A percentile compares a stretch with the other conserved stretches of the same genome.
phyloP scores from a whole-genome alignment of 1,284 basidiomycete genomes.

The Kwoniella shivajii region DNA sequence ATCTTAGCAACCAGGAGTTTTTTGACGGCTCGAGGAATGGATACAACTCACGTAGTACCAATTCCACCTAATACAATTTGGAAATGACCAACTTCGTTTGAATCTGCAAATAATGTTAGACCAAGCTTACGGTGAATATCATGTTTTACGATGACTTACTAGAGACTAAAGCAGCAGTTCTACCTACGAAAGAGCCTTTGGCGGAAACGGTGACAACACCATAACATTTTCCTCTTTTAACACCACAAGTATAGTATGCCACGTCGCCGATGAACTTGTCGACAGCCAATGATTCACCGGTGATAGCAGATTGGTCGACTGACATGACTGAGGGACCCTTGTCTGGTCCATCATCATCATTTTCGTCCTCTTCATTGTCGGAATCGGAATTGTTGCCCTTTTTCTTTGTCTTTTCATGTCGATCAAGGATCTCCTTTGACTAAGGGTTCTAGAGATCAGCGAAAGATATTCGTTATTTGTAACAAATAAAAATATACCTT shows the following conservation, averaged over 20 bases:
- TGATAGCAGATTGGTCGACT: conserved; percentile 61
- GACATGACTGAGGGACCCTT: conserved; percentile 60
- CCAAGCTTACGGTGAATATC: background rate
- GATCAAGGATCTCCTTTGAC: conserved; percentile 30
- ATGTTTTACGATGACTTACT: conserved; percentile 14
- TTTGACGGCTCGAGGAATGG: background rate
- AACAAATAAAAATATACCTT: conserved; percentile 32
- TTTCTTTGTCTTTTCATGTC: conserved; percentile 21
- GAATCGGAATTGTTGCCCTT: conserved; percentile 18
- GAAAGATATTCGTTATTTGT: background rate
- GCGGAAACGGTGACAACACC: conserved; percentile 58
- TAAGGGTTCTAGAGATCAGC: background rate
- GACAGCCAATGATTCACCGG: conserved; percentile 61
- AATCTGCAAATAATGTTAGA: conserved; percentile 13
- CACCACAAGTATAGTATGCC: conserved; percentile 56
- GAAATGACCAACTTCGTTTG: conserved; percentile 60
- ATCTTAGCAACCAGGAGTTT: background rate
- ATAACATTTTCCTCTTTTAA: conserved; percentile 61
- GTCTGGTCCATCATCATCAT: conserved; percentile 47
- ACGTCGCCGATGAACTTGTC: conserved; percentile 62
- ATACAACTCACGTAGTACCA: conserved; percentile 51
- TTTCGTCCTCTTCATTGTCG: conserved; percentile 43
- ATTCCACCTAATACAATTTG: conserved; percentile 59
- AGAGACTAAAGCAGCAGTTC: conserved; percentile 36
- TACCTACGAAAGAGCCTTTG: conserved; percentile 58